Evolutionary conservation across 2,329 filamentous ascomycete species (phyloP), one percentile per base, ranked within the genome.

Genomic region (Lithohypha guttulata): DNA sequence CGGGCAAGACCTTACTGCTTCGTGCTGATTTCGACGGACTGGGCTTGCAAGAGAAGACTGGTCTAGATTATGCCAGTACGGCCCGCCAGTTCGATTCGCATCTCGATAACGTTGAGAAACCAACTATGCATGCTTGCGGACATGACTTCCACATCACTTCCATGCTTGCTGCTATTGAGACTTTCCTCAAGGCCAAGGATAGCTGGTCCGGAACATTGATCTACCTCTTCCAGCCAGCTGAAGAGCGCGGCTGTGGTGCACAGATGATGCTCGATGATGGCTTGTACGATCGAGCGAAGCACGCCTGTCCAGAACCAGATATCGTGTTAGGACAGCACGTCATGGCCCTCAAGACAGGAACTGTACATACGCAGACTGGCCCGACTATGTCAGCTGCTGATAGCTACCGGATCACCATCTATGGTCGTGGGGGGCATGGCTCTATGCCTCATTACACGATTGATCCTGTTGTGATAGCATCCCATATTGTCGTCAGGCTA

Each of bases 181-280:
- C 62, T 0, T 59, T 84, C 0, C 55, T 64, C 1, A 55, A 55
- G 0, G 54, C 59, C 0, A 61, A 56, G n/a, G 48, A 64, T 0
- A 21, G 45, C 1, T 84, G 79, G 79, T 61, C 54, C 7, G 79
- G 79, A 0, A 82, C 75, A 0, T 49, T 83, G 14, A 59, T 84
- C 4, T 54, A 79, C 5, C 56, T 75, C 2, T 84, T 83, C 54
- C 80, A 84, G 50, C 79, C 79, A 0, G 70, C 72, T 2, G 79
- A 83, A 53, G 79, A 84, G 54, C 64, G 70, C 1, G 75, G 70
- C 0, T 66, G 62, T 0, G 79, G 79, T 0, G 79, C 79, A 0
- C 68, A 69, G 55, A 59, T 73, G 17, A 79, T 79, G 75, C 62
- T 79, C 2, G 67, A 72, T 28, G 73, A 73, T 48, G 73, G 74